Evolutionary conservation across 1,139 yeast genomes (phyloP).

Genomic region (Taphrina deformans): DNA sequence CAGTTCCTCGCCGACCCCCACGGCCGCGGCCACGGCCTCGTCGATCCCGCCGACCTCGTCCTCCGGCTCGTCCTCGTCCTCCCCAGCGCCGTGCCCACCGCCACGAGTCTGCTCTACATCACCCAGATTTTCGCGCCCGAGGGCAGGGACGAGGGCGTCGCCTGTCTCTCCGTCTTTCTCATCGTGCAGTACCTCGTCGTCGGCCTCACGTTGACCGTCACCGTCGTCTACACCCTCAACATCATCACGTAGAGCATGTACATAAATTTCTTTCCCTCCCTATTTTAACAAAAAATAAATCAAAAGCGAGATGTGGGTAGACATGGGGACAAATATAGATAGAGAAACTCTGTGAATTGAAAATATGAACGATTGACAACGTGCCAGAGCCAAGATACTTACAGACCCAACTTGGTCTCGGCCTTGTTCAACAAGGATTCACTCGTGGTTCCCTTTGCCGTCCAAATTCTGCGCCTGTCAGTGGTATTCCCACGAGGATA

Average conservation of each 20-base stretch:
- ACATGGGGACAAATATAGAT: neutral
- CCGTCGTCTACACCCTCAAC: conserved; percentile 48
- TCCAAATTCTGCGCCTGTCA: conserved; percentile 5
- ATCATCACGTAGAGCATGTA: conserved; percentile 38
- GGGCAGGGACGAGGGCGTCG: conserved; percentile 61
- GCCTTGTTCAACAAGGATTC: conserved; percentile 16
- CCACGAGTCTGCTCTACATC: conserved; percentile 78
- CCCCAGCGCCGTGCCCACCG: conserved; percentile 79
- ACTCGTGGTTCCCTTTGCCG: conserved; percentile 18
- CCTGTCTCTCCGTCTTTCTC: conserved; percentile 71
- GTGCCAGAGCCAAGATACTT: neutral
- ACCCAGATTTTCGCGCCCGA: conserved; percentile 78
- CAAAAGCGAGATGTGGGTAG: too few species aligned
- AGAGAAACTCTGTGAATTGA: neutral
- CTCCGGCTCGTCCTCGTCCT: conserved; percentile 69
- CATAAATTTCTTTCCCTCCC: neutral
- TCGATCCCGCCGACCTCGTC: conserved; percentile 51
- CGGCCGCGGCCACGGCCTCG: neutral
- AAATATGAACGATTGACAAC: neutral
- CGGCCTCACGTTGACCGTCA: conserved; percentile 59
- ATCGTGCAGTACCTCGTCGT: conserved; percentile 66
- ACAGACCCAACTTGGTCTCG: conserved; percentile 24
- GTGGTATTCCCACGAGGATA: neutral
- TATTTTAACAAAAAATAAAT: too few species aligned
- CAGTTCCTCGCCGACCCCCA: conserved; percentile 49